Evolutionary conservation across 345 rosid species (phyloP).

Genomic region (Rhodamnia rubescens): DNA sequence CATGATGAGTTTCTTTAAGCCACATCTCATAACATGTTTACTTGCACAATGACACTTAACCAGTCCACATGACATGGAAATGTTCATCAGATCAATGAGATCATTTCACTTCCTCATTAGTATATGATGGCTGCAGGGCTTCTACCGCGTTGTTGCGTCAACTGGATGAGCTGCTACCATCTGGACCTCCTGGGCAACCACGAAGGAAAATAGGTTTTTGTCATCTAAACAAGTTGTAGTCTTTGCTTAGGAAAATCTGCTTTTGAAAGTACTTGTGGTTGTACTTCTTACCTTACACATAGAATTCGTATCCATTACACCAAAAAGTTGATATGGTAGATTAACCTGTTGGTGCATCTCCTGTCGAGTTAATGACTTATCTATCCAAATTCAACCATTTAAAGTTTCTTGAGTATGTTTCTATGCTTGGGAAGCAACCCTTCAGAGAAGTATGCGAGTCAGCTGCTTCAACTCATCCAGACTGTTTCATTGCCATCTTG

Average conservation of each 20-base stretch:
- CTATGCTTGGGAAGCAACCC: background rate
- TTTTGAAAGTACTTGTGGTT: background rate
- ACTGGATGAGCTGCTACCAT: slow-evolving; percentile 59
- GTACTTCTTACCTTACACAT: background rate
- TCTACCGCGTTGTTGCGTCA: slow-evolving; percentile 43
- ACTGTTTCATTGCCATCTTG: background rate
- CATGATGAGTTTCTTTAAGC: background rate
- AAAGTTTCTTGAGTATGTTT: background rate
- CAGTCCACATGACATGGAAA: background rate
- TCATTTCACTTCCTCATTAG: background rate
- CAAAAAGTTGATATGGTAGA: background rate
- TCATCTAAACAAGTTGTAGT: background rate
- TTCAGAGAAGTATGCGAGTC: background rate
- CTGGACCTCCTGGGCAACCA: slow-evolving; percentile 70
- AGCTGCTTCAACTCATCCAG: background rate
- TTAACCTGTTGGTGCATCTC: background rate
- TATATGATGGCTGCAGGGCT: slow-evolving; percentile 28
- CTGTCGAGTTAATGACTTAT: background rate
- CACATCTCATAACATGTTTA: background rate
- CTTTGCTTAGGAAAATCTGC: background rate
- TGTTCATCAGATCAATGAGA: background rate
- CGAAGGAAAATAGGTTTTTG: slow-evolving; percentile 66
- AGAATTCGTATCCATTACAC: background rate
- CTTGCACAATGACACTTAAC: background rate
- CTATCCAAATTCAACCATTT: background rate